Base-by-base conservation (phyloP, 2,329 filamentous ascomycete species). In the Beauveria scarabaeidicola region DNA sequence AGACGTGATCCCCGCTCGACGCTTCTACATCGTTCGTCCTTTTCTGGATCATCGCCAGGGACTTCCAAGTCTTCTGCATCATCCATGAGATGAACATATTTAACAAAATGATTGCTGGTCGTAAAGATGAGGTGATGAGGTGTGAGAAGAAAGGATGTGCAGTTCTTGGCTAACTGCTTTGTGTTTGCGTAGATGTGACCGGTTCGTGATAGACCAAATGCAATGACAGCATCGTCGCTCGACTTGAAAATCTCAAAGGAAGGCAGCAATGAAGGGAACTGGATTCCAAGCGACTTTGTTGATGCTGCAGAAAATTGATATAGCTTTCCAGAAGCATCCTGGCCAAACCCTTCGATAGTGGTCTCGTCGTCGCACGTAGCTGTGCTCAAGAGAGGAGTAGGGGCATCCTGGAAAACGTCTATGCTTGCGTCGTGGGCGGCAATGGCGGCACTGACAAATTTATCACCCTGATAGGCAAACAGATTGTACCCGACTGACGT, bases 1-100 rank as follows among this genome's bases (percentile, higher is more conserved):
- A 99, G 81, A 52, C 85, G 86, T 3, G 89, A 91, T 17, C 94
- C 94, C 64, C 94, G 85, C 73, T 99, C 94, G 59, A 99, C 89
- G 66, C 85, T 95, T 64, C 94, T 84, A 71, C 93, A 97, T 68
- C 94, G 81, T 72, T 99, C 94, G 66, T 97, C 94, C 32, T 82
- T 88, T 70, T 97, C 92, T 0, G 92, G 92, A 50, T 96, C 91
- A 71, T 99, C 93, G 11, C 79, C 81, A 0, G 94, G 92, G 1
- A 96, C 80, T 65, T 94, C 86, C 61, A 97, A 83, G 29, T 88
- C 90, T 91, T 90, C 79, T 17, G 82, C 77, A 61, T 78, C 75
- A 3, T 83, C 80, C 21, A 66, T 63, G 52, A 97, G 75, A 71
- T 99, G 93, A 15, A 97, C 87, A 72, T 97, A 97, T 72, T 99